Evolutionary conservation across 495 filamentous ascomycete species (phyloP).

Genomic region (Xylaria curta): DNA sequence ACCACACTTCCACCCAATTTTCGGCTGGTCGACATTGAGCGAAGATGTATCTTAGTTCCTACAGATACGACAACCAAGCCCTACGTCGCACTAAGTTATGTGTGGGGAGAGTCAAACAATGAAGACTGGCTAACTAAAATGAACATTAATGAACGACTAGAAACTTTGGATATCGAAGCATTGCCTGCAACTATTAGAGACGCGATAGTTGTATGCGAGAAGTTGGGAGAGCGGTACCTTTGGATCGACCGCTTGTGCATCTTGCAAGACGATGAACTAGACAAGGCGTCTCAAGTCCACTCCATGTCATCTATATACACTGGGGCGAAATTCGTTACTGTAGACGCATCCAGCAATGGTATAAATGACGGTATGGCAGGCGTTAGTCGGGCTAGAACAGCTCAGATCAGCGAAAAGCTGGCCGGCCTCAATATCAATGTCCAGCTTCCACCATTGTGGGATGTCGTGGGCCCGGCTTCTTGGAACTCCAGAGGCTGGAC

Average conservation of each 20-base stretch:
- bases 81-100: not conserved
- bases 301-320: not conserved
- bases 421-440: not conserved
- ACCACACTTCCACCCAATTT: not conserved
- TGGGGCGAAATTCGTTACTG: not conserved
- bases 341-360: not conserved
- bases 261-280: not conserved
- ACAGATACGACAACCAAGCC: not conserved
- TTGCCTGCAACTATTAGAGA: not conserved
- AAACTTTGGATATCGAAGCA: not conserved
- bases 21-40: not conserved
- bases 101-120: not conserved
- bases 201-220: not conserved
- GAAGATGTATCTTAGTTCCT: not conserved
- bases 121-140: not conserved
- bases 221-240: not conserved
- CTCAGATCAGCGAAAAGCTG: not conserved
- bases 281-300: not conserved
- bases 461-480: not conserved
- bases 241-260: not conserved
- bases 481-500: not conserved
- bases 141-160: not conserved
- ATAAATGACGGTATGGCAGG: not conserved
- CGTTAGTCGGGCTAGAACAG: not conserved
- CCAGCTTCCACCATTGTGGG: not conserved